Evolutionary conservation across 2,329 filamentous ascomycete species (phyloP).

Genomic region (Colletotrichum camelliae): DNA sequence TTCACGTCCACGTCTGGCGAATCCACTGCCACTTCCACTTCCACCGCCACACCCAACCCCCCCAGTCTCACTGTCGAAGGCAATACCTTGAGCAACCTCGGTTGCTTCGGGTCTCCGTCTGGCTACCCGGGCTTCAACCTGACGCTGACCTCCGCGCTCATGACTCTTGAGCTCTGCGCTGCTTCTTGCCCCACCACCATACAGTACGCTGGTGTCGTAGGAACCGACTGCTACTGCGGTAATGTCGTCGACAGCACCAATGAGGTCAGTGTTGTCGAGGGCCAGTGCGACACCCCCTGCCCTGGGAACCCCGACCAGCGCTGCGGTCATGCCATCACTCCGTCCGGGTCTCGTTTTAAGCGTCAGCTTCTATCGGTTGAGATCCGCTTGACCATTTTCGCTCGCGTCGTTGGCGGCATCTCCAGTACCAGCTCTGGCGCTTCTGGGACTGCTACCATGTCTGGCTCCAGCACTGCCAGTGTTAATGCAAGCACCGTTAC

Average conservation of each 20-base stretch:
- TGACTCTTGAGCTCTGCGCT: slow-evolving; percentile 29
- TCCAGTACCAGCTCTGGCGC: background rate
- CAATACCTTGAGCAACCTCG: slow-evolving; percentile 25
- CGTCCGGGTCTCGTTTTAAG: background rate
- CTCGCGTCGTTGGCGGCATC: background rate
- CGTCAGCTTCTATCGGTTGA: background rate
- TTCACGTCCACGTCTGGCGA: background rate
- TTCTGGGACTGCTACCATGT: background rate
- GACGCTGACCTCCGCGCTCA: slow-evolving; percentile 12
- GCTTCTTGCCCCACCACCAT: slow-evolving; percentile 24
- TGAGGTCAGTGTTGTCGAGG: background rate
- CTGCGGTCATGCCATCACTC: slow-evolving; percentile 43
- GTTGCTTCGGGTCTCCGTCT: slow-evolving; percentile 30
- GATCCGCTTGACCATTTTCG: background rate
- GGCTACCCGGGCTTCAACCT: slow-evolving; percentile 30
- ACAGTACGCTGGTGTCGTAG: background rate
- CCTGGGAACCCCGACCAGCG: slow-evolving; percentile 43
- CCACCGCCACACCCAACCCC: background rate
- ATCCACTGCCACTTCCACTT: background rate
- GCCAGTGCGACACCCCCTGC: slow-evolving; percentile 41
- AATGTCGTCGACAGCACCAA: slow-evolving; percentile 9
- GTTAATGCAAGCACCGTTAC: background rate
- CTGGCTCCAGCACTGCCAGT: background rate
- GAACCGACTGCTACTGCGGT: slow-evolving; percentile 25
- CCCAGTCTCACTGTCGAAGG: background rate